phyloP scores from a whole-genome alignment of 176 grass and related monocot species.

The Thalia dealbata region DNA sequence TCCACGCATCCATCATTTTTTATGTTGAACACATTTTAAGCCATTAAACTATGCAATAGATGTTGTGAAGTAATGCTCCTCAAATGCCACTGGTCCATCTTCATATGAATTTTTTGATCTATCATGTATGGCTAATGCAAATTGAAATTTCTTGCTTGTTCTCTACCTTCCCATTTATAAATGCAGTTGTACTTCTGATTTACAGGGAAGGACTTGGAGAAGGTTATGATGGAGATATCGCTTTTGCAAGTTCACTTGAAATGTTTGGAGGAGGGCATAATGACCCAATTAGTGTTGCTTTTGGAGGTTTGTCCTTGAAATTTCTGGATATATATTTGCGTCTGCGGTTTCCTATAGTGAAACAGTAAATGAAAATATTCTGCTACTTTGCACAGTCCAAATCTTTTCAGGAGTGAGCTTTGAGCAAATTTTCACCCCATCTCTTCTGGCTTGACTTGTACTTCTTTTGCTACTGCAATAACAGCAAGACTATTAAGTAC shows the following conservation, averaged over 20 bases:
- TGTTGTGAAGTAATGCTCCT: no score
- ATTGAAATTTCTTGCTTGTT: not conserved
- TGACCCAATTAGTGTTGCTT: constrained; percentile 82
- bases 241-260: constrained; percentile 76
- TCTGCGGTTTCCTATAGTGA: not conserved
- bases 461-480: not conserved
- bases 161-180: not conserved
- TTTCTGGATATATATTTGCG: not conserved
- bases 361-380: not conserved
- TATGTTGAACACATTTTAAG: not conserved
- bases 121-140: not conserved
- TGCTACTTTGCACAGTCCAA: not conserved
- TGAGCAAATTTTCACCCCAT: not conserved
- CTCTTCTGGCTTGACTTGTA: not conserved
- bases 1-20: not conserved
- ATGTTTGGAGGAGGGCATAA: constrained; percentile 86
- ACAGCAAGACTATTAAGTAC: not conserved
- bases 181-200: constrained; percentile 4
- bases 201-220: constrained; percentile 83
- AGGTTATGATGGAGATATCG: constrained; percentile 85
- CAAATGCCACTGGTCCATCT: not conserved
- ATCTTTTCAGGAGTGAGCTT: not conserved
- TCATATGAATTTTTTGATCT: not conserved
- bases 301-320: constrained; percentile 67
- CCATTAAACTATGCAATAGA: not conserved